These are phyloP conservation scores for Hydrangea macrophylla DNA, from an alignment of 148 eudicot species.

Conservation along the genomic window DNA sequence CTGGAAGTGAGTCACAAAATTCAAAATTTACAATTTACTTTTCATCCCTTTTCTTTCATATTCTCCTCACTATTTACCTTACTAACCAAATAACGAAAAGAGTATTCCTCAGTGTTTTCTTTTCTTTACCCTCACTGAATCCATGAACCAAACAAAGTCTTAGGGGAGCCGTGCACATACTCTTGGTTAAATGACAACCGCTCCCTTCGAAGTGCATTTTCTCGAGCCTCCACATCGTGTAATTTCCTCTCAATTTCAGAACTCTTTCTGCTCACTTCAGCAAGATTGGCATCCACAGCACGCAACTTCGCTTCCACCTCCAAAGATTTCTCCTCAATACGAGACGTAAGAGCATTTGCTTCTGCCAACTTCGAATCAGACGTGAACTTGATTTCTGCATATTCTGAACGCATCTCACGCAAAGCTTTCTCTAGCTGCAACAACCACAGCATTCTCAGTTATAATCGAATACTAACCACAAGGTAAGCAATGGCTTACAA, in stretches of 20 bases:
- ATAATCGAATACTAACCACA: background rate
- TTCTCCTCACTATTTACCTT: too few species aligned
- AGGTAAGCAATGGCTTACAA: background rate
- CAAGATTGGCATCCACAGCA: slow-evolving; percentile 89
- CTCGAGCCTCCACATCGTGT: slow-evolving; percentile 67
- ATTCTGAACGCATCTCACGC: slow-evolving; percentile 85
- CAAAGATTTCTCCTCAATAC: slow-evolving; percentile 84
- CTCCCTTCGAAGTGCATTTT: slow-evolving; percentile 73
- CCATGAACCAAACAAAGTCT: too few species aligned
- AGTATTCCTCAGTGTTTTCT: too few species aligned
- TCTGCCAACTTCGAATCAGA: slow-evolving; percentile 91
- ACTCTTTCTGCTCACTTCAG: slow-evolving; percentile 83
- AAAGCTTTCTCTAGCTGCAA: slow-evolving; percentile 88
- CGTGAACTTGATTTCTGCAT: slow-evolving; percentile 91
- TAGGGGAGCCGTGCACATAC: slow-evolving; percentile 49
- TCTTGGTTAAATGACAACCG: slow-evolving; percentile 74
- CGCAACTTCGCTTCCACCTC: slow-evolving; percentile 86
- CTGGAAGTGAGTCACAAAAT: background rate
- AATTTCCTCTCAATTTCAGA: slow-evolving; percentile 81
- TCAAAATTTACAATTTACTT: too few species aligned
- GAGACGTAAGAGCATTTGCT: slow-evolving; percentile 78
- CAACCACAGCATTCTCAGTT: slow-evolving; percentile 20
- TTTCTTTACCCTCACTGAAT: too few species aligned
- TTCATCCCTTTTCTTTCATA: too few species aligned
- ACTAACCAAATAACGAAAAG: too few species aligned